A percentile compares a stretch with the other conserved stretches of the same genome.
Evolutionary conservation across 139 green algal species (phyloP).

Genomic region (Pleodorina starrii): DNA sequence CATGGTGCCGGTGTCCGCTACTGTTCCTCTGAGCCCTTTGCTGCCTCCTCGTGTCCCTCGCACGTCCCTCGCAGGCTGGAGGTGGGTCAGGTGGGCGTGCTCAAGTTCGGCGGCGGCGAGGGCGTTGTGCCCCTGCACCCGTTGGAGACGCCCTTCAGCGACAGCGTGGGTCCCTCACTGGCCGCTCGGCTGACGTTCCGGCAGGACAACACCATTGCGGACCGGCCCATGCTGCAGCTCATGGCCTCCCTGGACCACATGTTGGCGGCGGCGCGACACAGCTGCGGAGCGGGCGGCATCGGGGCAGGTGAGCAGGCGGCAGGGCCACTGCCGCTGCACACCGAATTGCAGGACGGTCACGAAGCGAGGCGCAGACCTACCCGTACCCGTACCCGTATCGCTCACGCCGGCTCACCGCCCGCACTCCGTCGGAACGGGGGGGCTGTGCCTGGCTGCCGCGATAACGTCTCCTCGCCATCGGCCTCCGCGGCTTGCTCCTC

Average conservation of each 20-base stretch:
- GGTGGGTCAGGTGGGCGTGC: conserved; percentile 93
- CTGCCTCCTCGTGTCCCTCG: too few species aligned
- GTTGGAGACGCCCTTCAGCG: conserved; percentile 89
- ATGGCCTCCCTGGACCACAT: conserved; percentile 81
- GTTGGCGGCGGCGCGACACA: conserved; percentile 80
- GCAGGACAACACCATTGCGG: conserved; percentile 96
- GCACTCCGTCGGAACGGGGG: too few species aligned
- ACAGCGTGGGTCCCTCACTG: conserved; percentile 84
- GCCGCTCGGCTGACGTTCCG: conserved; percentile 81
- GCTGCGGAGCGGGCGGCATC: conserved; percentile 54
- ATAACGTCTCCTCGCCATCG: too few species aligned
- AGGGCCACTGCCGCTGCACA: too few species aligned
- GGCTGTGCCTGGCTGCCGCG: too few species aligned
- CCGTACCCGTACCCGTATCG: too few species aligned
- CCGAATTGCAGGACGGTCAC: too few species aligned
- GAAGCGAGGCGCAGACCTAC: too few species aligned
- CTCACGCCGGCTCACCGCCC: too few species aligned
- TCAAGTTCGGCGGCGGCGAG: conserved; percentile 90
- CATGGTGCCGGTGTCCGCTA: too few species aligned
- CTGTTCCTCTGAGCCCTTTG: too few species aligned
- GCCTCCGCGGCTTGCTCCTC: too few species aligned
- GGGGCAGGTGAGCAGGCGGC: conserved; percentile 40
- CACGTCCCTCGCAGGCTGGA: conserved; percentile 44
- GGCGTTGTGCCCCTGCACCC: conserved; percentile 85
- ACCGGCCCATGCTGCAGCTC: conserved; percentile 92